Base-by-base conservation (phyloP, 495 filamentous ascomycete species). In the Chaetomidium leptoderma region DNA sequence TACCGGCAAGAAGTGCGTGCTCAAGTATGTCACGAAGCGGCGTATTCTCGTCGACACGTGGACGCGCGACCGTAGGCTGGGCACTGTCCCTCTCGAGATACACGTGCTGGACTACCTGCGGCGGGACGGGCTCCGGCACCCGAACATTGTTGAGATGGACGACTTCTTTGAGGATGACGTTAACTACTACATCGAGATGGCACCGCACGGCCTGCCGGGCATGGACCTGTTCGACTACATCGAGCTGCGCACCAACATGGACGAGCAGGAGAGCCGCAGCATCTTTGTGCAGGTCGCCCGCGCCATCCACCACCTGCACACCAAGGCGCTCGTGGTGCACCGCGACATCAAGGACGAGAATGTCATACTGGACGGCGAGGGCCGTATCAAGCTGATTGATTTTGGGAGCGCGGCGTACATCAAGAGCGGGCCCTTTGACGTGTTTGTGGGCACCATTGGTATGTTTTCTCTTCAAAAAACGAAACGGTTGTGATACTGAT, bases 171-270 rank as follows among this genome's bases (percentile, higher is more conserved):
- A 99, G 69, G 95, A 99, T 55, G 90, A 95, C 58, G 77, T 91
- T 67, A 97, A 99, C 64, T 99, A 99, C 69, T 97, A 99, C 66
- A 99, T 99, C 64, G 95, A 97, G 67, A 98, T 97, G 93, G 78
- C 89, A 6, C 93, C 93, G 13, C 93, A 98, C 62, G 93, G 93
- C 7, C 79, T 97, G 8, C 93, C 95, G 3, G 95, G 95, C 16
- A 97, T 98, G 95, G 93, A 98, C 69, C 82, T 98, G 1, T 98
- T 98, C 66, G 93, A 98, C 72, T 98, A 97, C 68, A 98, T 98
- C 56, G 93, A 98, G 71, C 83, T 98, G 53, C 86, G 92, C 32
- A 86, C 90, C 14, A 96, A 91, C 68, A 97, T 98, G 95, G 91
- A 95, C 37, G 95, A 97, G 73, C 76, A 79, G 10, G 95, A 97